Evolutionary conservation across 2,329 filamentous ascomycete species (phyloP).

Genomic region (Neonectria sp.): DNA sequence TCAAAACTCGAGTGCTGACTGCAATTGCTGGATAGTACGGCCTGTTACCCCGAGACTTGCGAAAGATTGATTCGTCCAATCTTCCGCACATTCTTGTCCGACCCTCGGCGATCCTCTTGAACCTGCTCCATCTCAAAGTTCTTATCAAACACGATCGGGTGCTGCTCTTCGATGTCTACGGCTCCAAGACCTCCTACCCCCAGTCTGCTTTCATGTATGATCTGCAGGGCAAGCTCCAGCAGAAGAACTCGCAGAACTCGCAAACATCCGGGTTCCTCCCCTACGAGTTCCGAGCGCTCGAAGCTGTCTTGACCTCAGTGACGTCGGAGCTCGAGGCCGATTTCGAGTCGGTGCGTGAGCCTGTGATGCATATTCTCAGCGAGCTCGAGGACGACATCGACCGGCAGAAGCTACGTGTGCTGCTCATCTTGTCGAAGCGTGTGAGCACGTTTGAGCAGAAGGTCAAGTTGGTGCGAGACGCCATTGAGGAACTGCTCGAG

Average conservation of each 20-base stretch:
- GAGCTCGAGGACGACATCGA: slow-evolving; percentile 98
- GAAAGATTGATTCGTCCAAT: slow-evolving; percentile 97
- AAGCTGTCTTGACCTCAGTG: slow-evolving; percentile 94
- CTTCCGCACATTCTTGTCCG: slow-evolving; percentile 96
- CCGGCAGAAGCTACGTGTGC: slow-evolving; percentile 89
- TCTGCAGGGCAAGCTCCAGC: slow-evolving; percentile 90
- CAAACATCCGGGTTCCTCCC: slow-evolving; percentile 76
- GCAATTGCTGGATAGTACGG: slow-evolving; percentile 75
- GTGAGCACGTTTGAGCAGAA: slow-evolving; percentile 98
- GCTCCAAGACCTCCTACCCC: slow-evolving; percentile 93
- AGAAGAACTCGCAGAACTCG: slow-evolving; percentile 74
- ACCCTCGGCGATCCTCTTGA: slow-evolving; percentile 93
- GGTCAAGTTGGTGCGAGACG: slow-evolving; percentile 91
- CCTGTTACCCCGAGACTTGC: slow-evolving; percentile 91
- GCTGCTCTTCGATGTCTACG: slow-evolving; percentile 95
- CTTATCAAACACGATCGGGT: slow-evolving; percentile 96
- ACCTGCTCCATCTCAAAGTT: slow-evolving; percentile 95
- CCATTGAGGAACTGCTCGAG: slow-evolving; percentile 94
- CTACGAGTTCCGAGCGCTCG: slow-evolving; percentile 96
- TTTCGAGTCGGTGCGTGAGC: slow-evolving; percentile 93
- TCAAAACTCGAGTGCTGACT: slow-evolving; percentile 11
- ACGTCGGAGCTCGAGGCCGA: slow-evolving; percentile 94
- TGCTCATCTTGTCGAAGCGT: slow-evolving; percentile 95
- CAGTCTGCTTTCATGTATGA: slow-evolving; percentile 99
- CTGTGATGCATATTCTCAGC: slow-evolving; percentile 88